Evolutionary conservation across 1,284 basidiomycete species (phyloP).

Genomic region (Boletus smithii): DNA sequence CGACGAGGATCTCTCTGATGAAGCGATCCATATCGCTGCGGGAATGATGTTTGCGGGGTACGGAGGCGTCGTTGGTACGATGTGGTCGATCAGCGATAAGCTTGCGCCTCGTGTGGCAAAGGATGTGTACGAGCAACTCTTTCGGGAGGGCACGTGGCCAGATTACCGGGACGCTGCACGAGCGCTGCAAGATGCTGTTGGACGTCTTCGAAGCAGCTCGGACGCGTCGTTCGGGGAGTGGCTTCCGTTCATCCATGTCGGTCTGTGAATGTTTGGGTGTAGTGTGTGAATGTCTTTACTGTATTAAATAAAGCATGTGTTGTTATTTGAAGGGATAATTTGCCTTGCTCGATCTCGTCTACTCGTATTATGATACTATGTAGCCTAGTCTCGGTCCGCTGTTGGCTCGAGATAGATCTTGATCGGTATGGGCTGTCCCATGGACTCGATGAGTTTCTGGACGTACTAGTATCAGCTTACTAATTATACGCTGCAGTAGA

Average conservation of each 20-base stretch:
- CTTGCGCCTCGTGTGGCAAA: conserved; percentile 11
- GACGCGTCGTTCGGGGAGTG: conserved; percentile 6
- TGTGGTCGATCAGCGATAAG: conserved; percentile 17
- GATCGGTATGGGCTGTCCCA: too few species aligned
- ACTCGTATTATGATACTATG: too few species aligned
- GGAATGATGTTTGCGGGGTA: conserved; percentile 15
- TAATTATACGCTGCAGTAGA: too few species aligned
- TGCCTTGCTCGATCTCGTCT: too few species aligned
- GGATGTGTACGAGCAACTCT: conserved; percentile 10
- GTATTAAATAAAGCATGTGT: too few species aligned
- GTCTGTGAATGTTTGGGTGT: conserved; percentile 1
- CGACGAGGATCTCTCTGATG: conserved; percentile 9
- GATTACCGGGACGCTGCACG: conserved; percentile 1
- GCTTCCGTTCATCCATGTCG: conserved; percentile 16
- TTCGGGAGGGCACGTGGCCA: neutral
- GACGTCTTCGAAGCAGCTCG: neutral
- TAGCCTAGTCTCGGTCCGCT: too few species aligned
- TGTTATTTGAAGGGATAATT: too few species aligned
- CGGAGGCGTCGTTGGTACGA: conserved; percentile 8
- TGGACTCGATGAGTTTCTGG: too few species aligned
- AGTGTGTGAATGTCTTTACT: too few species aligned
- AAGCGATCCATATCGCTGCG: conserved; percentile 10
- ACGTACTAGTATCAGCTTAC: too few species aligned
- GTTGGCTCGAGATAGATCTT: too few species aligned
- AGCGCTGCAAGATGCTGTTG: conserved; percentile 10